A percentile compares a stretch with the other conserved stretches of the same genome.
phyloP scores from a whole-genome alignment of 1,284 basidiomycete genomes.

The Apiotrichum montevideense region DNA sequence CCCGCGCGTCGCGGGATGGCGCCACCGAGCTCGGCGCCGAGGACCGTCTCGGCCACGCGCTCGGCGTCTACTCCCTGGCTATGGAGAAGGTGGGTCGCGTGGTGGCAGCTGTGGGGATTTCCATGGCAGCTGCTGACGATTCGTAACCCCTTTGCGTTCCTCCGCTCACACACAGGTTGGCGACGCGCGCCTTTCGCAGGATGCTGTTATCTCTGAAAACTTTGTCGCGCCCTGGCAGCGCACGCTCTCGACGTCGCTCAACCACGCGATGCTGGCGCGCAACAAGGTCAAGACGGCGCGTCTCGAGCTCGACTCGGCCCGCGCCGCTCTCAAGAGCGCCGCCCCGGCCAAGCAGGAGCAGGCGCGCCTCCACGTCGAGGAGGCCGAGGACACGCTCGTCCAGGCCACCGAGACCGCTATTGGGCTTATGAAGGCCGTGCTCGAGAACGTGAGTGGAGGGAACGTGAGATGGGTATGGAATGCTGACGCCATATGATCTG shows the following conservation, averaged over 20 bases:
- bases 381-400: conserved; percentile 91
- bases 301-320: conserved; percentile 67
- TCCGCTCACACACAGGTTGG: conserved; percentile 53
- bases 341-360: conserved; percentile 71
- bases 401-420: conserved; percentile 98
- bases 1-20: conserved; percentile 69
- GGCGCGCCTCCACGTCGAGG: conserved; percentile 76
- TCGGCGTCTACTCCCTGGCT: conserved; percentile 71
- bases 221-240: conserved; percentile 91
- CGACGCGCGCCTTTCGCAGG: conserved; percentile 76
- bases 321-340: conserved; percentile 63
- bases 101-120: too few relatives aligned
- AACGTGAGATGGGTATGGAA: not conserved
- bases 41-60: conserved; percentile 67
- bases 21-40: conserved; percentile 57
- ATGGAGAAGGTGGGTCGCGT: conserved; percentile 61
- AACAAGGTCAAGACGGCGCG: conserved; percentile 78
- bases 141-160: too few relatives aligned
- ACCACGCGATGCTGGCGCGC: conserved; percentile 82
- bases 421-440: conserved; percentile 93
- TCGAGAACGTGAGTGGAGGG: conserved; percentile 71
- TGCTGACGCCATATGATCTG: not conserved
- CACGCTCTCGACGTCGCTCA: conserved; percentile 71
- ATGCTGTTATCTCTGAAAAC: conserved; percentile 62
- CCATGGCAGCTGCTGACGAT: too few relatives aligned